Base-by-base conservation (phyloP, 306 rosid genomes). In the Trifolium pratense region DNA sequence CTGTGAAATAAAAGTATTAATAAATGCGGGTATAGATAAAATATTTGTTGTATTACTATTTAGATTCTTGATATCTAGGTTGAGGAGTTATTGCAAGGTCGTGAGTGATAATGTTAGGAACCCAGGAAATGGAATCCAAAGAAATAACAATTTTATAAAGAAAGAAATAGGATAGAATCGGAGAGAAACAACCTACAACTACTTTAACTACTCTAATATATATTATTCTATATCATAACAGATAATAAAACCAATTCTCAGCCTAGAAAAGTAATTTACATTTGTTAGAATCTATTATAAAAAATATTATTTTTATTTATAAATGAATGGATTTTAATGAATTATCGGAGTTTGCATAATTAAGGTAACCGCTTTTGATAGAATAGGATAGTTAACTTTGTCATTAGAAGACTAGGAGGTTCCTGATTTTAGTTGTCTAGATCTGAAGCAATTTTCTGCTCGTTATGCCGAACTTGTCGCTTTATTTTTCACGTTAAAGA, bases 31-130 rank as follows among this genome's bases (percentile, higher is more conserved):
- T 21, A 21, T 12, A 4, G 34, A 46, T 45, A 10, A 12, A 16
- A 31, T 73, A 72, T 18, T 73, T 45, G 34, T 17, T 7, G 63
- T 46, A 16, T 37, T 31, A 14, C 55, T 62, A 5, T 36, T 58
- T 52, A 34, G 29, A 40, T 58, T 76, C 15, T 68, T 77, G 58
- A 70, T 49, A 52, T 14, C n/a, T n/a, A n/a, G n/a, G n/a, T n/a
- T n/a, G n/a, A n/a, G 55, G 25, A 15, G 36, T 42, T 56, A 58
- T 43, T 37, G 64, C 32, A 62, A 68, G 29, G 59, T 9, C 62
- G 20, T 21, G 32, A 34, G 37, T 34, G 8, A 6, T 34, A 34
- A 6, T 34, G 37, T 34, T 34, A 34, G 37, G 37, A 34, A 34
- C 37, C 37, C 37, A 32, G 6, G 37, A 32, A 32, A 6, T 32